Evolutionary conservation across 768 basidiomycete species (phyloP).

Genomic region (Lactarius tabidus): DNA sequence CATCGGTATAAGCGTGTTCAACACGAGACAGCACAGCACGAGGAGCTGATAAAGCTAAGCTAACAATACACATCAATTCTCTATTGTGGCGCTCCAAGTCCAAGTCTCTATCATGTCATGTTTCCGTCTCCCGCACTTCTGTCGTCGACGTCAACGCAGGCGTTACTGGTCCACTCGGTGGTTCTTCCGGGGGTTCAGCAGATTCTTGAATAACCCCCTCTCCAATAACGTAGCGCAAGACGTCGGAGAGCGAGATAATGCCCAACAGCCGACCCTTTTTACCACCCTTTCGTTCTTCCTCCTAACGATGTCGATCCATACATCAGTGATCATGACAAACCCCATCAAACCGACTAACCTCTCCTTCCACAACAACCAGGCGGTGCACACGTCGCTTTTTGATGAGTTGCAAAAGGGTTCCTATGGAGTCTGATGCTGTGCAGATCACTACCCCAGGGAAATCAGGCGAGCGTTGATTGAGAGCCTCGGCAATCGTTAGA

Average conservation of each 20-base stretch:
- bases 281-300: slow-evolving; percentile 75
- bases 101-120: slow-evolving; percentile 8
- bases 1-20: slow-evolving; percentile 7
- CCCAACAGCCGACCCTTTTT: slow-evolving; percentile 81
- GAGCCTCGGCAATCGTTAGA: slow-evolving; percentile 86
- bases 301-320: slow-evolving; percentile 40
- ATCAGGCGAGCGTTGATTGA: slow-evolving; percentile 87
- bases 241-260: slow-evolving; percentile 86
- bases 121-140: neutral
- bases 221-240: slow-evolving; percentile 74
- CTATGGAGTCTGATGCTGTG: slow-evolving; percentile 86
- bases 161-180: slow-evolving; percentile 9
- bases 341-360: slow-evolving; percentile 43
- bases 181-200: slow-evolving; percentile 23
- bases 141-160: neutral
- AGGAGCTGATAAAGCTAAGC: slow-evolving; percentile 3
- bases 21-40: neutral
- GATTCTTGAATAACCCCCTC: slow-evolving; percentile 31
- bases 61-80: slow-evolving; percentile 17
- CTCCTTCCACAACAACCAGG: slow-evolving; percentile 91
- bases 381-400: slow-evolving; percentile 93
- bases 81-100: slow-evolving; percentile 4
- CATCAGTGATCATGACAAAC: slow-evolving; percentile 3
- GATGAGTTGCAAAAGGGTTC: slow-evolving; percentile 84
- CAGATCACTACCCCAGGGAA: slow-evolving; percentile 98